Evolutionary conservation across 2,329 filamentous ascomycete genomes (phyloP).

Genomic region (Fusarium torulosum): DNA sequence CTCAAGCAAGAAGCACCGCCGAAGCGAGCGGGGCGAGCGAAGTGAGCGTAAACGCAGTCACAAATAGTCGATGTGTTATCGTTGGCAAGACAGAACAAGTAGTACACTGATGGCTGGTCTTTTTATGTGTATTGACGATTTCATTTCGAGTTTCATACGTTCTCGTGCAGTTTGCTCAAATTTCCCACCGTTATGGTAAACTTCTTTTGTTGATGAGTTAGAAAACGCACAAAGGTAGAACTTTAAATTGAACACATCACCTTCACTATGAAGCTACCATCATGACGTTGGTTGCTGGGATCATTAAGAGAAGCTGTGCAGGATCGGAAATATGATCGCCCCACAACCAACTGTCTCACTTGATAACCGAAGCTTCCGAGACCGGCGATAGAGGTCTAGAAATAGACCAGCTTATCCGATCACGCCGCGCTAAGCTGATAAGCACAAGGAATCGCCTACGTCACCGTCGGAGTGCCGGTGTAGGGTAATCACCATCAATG

Average conservation of each 20-base stretch:
- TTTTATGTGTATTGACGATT: constrained; percentile 36
- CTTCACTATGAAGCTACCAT: neutral
- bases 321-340: no score
- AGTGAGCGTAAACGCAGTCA: constrained; percentile 38
- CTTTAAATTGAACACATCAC: constrained; percentile 18
- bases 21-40: constrained; percentile 26
- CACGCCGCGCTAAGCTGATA: no score
- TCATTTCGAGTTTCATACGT: constrained; percentile 16
- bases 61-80: constrained; percentile 24
- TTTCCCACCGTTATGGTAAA: neutral
- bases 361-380: no score
- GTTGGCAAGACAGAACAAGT: constrained; percentile 35
- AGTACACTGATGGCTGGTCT: constrained; percentile 32
- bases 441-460: no score
- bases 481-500: no score
- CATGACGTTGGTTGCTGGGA: no score
- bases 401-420: no score
- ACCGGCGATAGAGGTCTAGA: no score
- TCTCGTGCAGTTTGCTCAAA: constrained; percentile 20
- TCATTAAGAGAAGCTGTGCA: no score
- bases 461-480: no score
- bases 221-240: constrained; percentile 18
- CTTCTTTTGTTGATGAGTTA: neutral
- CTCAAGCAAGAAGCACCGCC: constrained; percentile 34
- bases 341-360: no score